Evolutionary conservation across 1,284 basidiomycete species (phyloP), one percentile per base, ranked within the genome.

Genomic region (Cutaneotrichosporon sp.): DNA sequence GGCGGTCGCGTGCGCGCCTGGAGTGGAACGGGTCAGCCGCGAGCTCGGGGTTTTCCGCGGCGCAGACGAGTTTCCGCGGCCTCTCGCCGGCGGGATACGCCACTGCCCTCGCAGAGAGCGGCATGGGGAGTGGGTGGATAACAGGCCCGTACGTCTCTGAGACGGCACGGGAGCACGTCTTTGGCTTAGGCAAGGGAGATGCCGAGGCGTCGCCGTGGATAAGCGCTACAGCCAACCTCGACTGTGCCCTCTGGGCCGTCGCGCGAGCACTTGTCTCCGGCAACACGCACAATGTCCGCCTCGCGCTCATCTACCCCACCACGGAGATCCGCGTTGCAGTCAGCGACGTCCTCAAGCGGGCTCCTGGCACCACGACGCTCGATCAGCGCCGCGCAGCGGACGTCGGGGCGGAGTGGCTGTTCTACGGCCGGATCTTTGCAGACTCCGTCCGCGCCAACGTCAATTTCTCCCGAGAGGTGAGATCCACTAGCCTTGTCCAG

Each of bases 211-310:
- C 30, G n/a, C 43, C 62, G 2, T 70, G 68, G 67, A 65, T 70
- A 18, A 61, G 58, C 9, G 54, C 55, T 2, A 57, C 58, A 2
- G 13, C 35, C 2, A 45, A 46, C 37, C 53, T 68, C 15, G 43
- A 55, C 18, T 67, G 62, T 61, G 51, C 46, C 1, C 52, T 69
- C n/a, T 68, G 63, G 60, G 58, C 63, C 18, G 55, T 65, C 1
- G 61, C 61, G 13, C 55, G 60, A 12, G 38, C 43, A 8, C 39
- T 54, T 5, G 26, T 20, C 9, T 18, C 14, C 3, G 38, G 37
- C 8, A 14, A 22, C 35, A 38, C 26, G 17, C 46, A 33, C 3
- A 17, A 35, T 8, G 53, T 54, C 13, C 38, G 37, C 30, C 30
- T 46, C 33, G 45, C 53, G 3, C 38, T 54, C 22, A 54, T 54